A percentile compares a stretch with the other conserved stretches of the same genome.
phyloP scores from a whole-genome alignment of 768 basidiomycete genomes.

The Panaeolus papilionaceus region DNA sequence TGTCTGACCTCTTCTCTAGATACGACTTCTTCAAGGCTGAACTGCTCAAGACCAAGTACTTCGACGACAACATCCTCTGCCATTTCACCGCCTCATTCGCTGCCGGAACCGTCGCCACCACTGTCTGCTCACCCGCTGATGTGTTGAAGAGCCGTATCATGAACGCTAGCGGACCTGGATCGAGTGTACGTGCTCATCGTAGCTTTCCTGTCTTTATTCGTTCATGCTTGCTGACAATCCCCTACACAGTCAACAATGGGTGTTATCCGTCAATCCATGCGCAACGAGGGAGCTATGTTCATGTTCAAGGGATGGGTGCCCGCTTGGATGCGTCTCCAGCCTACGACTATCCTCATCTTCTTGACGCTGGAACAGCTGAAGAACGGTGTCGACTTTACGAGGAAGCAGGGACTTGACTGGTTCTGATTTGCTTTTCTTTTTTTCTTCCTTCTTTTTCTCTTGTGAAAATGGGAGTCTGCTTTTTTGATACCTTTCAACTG shows the following conservation, averaged over 20 bases:
- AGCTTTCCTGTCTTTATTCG: background rate
- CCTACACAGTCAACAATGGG: slow-evolving; percentile 66
- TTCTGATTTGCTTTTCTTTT: slow-evolving; percentile 24
- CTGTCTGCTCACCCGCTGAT: slow-evolving; percentile 88
- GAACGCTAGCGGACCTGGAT: slow-evolving; percentile 87
- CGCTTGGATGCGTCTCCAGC: slow-evolving; percentile 85
- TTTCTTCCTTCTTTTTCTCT: background rate
- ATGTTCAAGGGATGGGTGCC: slow-evolving; percentile 95
- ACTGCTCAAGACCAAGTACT: slow-evolving; percentile 71
- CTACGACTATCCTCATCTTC: slow-evolving; percentile 89
- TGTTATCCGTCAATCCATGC: slow-evolving; percentile 71
- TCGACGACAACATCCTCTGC: slow-evolving; percentile 81
- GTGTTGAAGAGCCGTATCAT: slow-evolving; percentile 91
- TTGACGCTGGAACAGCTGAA: slow-evolving; percentile 83
- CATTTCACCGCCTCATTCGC: slow-evolving; percentile 90
- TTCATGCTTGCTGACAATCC: background rate
- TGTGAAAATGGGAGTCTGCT: background rate
- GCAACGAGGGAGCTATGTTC: slow-evolving; percentile 83
- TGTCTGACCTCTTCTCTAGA: slow-evolving; percentile 38
- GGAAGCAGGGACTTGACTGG: slow-evolving; percentile 41
- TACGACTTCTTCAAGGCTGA: slow-evolving; percentile 94
- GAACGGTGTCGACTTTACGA: slow-evolving; percentile 68
- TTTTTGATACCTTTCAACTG: background rate
- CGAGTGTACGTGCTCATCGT: slow-evolving; percentile 53
- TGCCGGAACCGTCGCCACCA: slow-evolving; percentile 89